Percentiles rank a stretch among this genome's conserved stretches.
Evolutionary conservation across 176 grass and related monocot species (phyloP).

Genomic region (Rhynchospora pubera): DNA sequence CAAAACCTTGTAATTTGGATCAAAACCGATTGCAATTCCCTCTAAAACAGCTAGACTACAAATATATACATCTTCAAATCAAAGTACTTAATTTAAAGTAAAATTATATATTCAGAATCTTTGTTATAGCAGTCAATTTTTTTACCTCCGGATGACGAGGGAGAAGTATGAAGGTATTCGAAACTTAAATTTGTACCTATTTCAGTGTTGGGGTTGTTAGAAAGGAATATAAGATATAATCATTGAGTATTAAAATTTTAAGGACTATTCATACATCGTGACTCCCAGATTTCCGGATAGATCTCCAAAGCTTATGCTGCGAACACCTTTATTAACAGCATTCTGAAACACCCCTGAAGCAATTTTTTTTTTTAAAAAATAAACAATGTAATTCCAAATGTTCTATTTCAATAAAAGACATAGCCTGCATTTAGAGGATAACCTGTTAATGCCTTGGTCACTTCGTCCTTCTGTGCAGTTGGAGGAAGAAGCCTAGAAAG

Average conservation of each 20-base stretch:
- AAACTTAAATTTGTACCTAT: constrained; percentile 99
- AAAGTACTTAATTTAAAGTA: neutral
- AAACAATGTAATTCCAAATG: neutral
- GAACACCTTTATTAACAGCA: constrained; percentile 92
- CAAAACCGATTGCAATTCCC: constrained; percentile 81
- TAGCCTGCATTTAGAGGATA: constrained; percentile 13
- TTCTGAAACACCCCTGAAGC: constrained; percentile 82
- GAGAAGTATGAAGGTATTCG: constrained; percentile 97
- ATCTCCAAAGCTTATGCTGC: constrained; percentile 97
- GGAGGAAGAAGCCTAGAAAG: constrained; percentile 80
- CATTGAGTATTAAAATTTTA: constrained; percentile 6
- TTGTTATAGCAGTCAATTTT: neutral
- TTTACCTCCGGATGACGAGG: constrained; percentile 93
- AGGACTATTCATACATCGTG: constrained; percentile 65
- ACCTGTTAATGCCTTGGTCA: constrained; percentile 97
- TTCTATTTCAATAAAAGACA: neutral
- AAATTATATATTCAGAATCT: neutral
- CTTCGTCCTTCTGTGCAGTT: constrained; percentile 88
- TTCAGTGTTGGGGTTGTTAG: neutral
- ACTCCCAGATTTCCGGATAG: constrained; percentile 89
- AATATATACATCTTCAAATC: constrained; percentile 21
- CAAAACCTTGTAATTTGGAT: constrained; percentile 95
- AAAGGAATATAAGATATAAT: constrained; percentile 10
- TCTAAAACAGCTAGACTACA: constrained; percentile 95
- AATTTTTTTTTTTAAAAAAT: constrained; percentile 24